Evolutionary conservation across 768 basidiomycete species (phyloP).

Genomic region (Trametes cubensis): DNA sequence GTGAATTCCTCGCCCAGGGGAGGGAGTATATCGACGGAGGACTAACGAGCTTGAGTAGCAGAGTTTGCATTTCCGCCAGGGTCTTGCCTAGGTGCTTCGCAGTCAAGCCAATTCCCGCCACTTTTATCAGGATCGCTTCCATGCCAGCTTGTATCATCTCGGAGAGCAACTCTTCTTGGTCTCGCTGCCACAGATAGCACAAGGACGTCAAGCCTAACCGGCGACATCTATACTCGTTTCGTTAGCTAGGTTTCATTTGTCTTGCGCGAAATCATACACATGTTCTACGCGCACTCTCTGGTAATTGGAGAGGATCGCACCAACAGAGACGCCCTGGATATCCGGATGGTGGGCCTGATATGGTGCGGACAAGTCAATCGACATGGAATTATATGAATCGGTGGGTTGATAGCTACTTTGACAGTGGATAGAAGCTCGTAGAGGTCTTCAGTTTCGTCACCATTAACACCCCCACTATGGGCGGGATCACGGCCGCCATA

Average conservation of each 20-base stretch:
- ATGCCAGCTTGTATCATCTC: slow-evolving; percentile 86
- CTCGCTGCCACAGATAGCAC: slow-evolving; percentile 91
- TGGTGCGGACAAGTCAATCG: neutral
- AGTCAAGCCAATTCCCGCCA: slow-evolving; percentile 90
- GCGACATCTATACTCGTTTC: slow-evolving; percentile 57
- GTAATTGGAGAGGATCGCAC: slow-evolving; percentile 97
- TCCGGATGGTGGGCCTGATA: slow-evolving; percentile 74
- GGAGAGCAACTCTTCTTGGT: slow-evolving; percentile 80
- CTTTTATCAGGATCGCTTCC: slow-evolving; percentile 87
- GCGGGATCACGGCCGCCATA: slow-evolving; percentile 73
- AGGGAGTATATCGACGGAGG: neutral
- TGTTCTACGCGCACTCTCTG: slow-evolving; percentile 97
- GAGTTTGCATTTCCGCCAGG: slow-evolving; percentile 72
- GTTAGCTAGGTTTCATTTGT: neutral
- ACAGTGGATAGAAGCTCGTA: slow-evolving; percentile 70
- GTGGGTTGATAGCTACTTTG: slow-evolving; percentile 54
- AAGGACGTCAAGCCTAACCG: slow-evolving; percentile 80
- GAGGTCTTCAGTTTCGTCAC: slow-evolving; percentile 98
- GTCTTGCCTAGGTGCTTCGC: slow-evolving; percentile 77
- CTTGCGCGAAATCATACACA: slow-evolving; percentile 55
- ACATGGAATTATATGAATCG: neutral
- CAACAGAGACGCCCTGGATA: slow-evolving; percentile 85
- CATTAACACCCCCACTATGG: slow-evolving; percentile 53
- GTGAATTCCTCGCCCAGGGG: neutral
- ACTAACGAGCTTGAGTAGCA: slow-evolving; percentile 70